Conservation (phyloP, 768 basidiomycete genomes). For the Amanita pseudoporphyria region DNA sequence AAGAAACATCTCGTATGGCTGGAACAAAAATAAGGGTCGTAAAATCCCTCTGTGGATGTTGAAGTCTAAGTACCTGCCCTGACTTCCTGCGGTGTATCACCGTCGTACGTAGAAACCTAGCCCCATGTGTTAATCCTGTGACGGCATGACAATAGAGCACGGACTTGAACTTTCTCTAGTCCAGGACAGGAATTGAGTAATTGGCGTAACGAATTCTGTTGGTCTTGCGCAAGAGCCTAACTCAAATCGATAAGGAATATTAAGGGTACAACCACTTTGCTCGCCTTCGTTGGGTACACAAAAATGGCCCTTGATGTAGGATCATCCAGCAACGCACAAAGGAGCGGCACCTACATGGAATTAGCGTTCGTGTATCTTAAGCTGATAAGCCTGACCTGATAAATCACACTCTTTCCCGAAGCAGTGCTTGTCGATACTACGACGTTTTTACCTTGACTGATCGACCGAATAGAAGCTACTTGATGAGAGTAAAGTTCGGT, state of each 20-base stretch:
- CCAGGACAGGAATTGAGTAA: conserved; percentile 50
- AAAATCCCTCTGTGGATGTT: neutral
- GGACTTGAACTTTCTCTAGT: conserved; percentile 50
- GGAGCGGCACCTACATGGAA: conserved; percentile 50
- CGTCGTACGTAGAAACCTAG: conserved; percentile 75
- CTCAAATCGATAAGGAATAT: neutral
- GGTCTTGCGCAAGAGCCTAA: conserved; percentile 86
- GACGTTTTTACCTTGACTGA: conserved; percentile 52
- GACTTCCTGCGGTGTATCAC: conserved; percentile 70
- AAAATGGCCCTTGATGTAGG: conserved; percentile 60
- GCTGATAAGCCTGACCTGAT: conserved; percentile 43
- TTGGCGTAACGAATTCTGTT: conserved; percentile 60
- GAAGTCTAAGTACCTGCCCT: conserved; percentile 38
- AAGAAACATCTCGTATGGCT: conserved; percentile 67
- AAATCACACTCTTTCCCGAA: conserved; percentile 83
- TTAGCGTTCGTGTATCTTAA: neutral
- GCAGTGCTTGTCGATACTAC: conserved; percentile 89
- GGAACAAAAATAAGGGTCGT: neutral
- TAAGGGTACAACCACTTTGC: neutral
- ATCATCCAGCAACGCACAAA: conserved; percentile 58
- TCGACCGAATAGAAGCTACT: conserved; percentile 57
- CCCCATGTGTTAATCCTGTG: neutral
- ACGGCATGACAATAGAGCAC: neutral
- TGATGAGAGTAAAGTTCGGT: conserved; percentile 60
- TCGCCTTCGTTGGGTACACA: conserved; percentile 82